These are phyloP conservation scores for Pseudophaeomoniella oleicola DNA, from an alignment of 2,329 filamentous ascomycete species.

Conservation along the genomic window DNA sequence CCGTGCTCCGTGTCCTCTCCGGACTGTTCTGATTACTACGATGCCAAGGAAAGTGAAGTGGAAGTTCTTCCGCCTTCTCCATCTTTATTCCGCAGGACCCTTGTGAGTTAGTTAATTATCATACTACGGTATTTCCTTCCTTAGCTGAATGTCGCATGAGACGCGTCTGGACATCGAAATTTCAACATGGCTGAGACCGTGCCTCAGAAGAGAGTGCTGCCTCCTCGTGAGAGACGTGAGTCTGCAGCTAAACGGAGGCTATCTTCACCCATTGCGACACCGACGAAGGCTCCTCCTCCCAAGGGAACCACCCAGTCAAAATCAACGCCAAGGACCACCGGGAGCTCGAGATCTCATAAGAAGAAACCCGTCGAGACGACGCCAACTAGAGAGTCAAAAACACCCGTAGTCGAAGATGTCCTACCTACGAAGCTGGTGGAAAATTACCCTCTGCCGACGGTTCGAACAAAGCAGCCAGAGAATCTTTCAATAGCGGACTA, in stretches of 20 bases:
- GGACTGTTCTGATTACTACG: too few relatives aligned
- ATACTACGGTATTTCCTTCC: too few relatives aligned
- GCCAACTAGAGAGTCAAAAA: slow-evolving; percentile 17
- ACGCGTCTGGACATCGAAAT: too few relatives aligned
- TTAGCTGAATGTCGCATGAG: too few relatives aligned
- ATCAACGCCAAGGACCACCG: not conserved
- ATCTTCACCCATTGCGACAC: slow-evolving; percentile 16
- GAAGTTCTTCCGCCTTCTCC: too few relatives aligned
- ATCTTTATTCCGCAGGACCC: too few relatives aligned
- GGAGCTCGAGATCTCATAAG: slow-evolving; percentile 1
- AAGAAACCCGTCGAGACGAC: slow-evolving; percentile 1
- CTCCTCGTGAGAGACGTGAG: slow-evolving; percentile 28
- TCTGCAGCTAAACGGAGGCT: slow-evolving; percentile 26
- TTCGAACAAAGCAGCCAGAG: slow-evolving; percentile 33
- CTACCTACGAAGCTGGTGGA: slow-evolving; percentile 40
- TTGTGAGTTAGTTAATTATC: too few relatives aligned
- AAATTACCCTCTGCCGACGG: slow-evolving; percentile 37
- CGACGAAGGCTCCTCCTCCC: slow-evolving; percentile 2
- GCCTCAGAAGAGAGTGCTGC: slow-evolving; percentile 28
- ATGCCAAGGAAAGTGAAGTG: too few relatives aligned
- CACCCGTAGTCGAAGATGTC: slow-evolving; percentile 19
- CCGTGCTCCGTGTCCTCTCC: too few relatives aligned
- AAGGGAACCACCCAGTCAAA: slow-evolving; percentile 3
- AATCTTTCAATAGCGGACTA: slow-evolving; percentile 38
- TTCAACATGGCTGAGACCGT: slow-evolving; percentile 16